Conservation (phyloP, 306 rosid genomes). For the Purshia tridentata region DNA sequence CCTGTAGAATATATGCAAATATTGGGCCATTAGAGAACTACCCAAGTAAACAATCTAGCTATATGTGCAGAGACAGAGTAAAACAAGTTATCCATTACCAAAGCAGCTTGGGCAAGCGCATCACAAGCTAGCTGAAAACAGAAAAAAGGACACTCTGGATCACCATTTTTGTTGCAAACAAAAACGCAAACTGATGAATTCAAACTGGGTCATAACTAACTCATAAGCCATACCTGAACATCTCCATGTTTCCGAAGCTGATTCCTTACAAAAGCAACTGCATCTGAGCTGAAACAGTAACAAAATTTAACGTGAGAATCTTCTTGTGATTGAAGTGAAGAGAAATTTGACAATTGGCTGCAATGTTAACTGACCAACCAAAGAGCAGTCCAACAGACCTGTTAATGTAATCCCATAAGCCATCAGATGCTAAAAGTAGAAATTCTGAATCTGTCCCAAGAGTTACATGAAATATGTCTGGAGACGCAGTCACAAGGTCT, state of each 20-base stretch:
- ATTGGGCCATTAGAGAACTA: constrained; percentile 15
- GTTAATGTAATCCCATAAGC: constrained; percentile 95
- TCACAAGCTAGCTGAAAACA: constrained; percentile 76
- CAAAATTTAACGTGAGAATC: constrained; percentile 33
- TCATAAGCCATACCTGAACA: constrained; percentile 59
- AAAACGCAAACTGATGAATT: background rate
- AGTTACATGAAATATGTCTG: constrained; percentile 73
- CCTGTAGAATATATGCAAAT: constrained; percentile 42
- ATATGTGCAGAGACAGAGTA: background rate
- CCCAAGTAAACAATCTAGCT: background rate
- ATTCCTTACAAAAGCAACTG: constrained; percentile 74
- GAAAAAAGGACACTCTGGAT: constrained; percentile 10
- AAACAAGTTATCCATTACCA: constrained; percentile 43
- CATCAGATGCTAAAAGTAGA: constrained; percentile 88
- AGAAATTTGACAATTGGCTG: background rate
- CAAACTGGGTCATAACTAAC: background rate
- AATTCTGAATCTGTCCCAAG: constrained; percentile 84
- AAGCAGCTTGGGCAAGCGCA: constrained; percentile 86
- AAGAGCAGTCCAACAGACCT: constrained; percentile 47
- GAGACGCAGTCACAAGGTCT: constrained; percentile 80
- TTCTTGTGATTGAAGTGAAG: background rate
- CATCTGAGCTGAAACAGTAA: constrained; percentile 74
- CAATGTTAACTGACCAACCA: background rate
- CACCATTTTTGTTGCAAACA: background rate
- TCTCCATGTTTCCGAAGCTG: constrained; percentile 81